Evolutionary conservation across 176 grass and related monocot species (phyloP), one percentile per base, ranked within the genome.

Genomic region (Oryza officinalis): DNA sequence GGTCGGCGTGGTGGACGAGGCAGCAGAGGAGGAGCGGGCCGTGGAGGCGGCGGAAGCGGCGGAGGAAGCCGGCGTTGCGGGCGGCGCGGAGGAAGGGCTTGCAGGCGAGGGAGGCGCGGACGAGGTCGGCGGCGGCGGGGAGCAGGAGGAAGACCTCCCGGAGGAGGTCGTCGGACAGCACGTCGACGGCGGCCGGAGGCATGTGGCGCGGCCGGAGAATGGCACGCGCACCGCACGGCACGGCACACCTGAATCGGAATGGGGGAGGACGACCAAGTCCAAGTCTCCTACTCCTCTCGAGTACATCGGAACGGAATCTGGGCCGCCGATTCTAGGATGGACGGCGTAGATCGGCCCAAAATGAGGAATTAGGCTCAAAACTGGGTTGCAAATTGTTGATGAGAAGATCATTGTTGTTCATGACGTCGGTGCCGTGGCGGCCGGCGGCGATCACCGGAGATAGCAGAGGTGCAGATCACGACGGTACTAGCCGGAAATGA

Each of bases 21-120:
- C 76, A 89, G 27, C 76, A 81, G 69, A 89, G 76, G 60, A 89
- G 70, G 46, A 31, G 22, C 49, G 87, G 61, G 87, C 87, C 72
- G 63, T 84, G 87, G 49, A 54, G 87, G 81, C 87, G 81, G 63
- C 87, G 87, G 87, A 89, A 89, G 47, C 76, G 87, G 81, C 81
- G 87, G 63, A 89, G 87, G 63, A 89, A 84, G 27, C 70, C 35
- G 63, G 63, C 69, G 81, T 64, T 84, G 76, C 81, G 87, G 63
- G 37, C 81, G 7, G 76, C 76, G 76, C 15, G 45, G 61, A 84
- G 87, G 87, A 88, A 88, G 33, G 69, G 61, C 35, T 44, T 84
- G 69, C 81, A 88, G 69, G 87, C 69, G 75, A 83, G 75, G 13
- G 81, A 35, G 15, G 81, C 35, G 75, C 81, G 76, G 61, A 79